phyloP scores from a whole-genome alignment of 139 green algal species.

The Asterochloris erici region DNA sequence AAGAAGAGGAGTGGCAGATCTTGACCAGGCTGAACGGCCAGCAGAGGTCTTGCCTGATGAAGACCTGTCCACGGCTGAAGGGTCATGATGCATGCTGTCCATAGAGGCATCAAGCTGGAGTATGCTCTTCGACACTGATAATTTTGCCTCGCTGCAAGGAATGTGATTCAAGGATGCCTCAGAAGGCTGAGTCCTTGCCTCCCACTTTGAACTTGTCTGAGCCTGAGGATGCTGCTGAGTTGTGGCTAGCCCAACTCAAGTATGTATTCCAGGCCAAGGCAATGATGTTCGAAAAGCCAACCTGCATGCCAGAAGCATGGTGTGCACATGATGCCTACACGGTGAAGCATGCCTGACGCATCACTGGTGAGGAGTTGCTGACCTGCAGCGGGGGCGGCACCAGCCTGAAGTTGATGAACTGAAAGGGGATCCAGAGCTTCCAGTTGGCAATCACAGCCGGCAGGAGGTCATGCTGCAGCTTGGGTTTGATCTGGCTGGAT shows the following conservation, averaged over 20 bases:
- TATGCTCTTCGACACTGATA: too few species aligned
- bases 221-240: not conserved
- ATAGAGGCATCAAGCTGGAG: too few species aligned
- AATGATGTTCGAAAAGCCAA: constrained; percentile 71
- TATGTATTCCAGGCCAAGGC: constrained; percentile 85
- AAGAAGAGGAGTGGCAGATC: too few species aligned
- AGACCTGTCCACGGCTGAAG: too few species aligned
- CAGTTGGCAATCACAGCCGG: constrained; percentile 81
- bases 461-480: constrained; percentile 69
- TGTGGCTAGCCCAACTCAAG: constrained; percentile 66
- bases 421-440: constrained; percentile 85
- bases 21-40: too few species aligned
- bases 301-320: constrained; percentile 35
- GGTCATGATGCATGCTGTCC: too few species aligned
- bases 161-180: too few species aligned
- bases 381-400: constrained; percentile 66
- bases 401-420: constrained; percentile 89
- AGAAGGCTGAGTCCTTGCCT: too few species aligned
- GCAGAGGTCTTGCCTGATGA: too few species aligned
- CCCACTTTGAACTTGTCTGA: too few species aligned
- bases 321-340: not conserved
- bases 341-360: not conserved
- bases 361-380: not conserved
- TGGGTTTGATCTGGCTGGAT: constrained; percentile 45
- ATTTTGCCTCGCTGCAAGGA: too few species aligned